Evolutionary conservation across 108 stramenopile genomes (phyloP).

Genomic region (Pseudonitzschia pungens): DNA sequence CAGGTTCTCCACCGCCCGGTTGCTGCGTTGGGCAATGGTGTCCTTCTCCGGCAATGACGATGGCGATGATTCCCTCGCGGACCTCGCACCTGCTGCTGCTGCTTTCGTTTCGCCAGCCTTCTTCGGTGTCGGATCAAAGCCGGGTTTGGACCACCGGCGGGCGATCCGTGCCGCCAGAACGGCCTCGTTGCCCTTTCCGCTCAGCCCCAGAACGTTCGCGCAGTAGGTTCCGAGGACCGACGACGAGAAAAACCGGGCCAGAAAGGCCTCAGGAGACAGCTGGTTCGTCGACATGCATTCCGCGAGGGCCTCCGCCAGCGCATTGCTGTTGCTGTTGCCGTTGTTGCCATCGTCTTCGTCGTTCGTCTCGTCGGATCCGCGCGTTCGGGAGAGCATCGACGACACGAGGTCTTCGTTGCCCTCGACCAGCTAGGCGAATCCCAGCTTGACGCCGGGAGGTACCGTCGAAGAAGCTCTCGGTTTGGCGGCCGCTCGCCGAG

Average conservation of each 20-base stretch:
- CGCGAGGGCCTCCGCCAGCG: neutral
- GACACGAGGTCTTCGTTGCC: neutral
- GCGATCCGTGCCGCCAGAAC: neutral
- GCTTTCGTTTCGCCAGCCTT: too few relatives aligned
- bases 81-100: too few relatives aligned
- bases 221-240: neutral
- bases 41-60: too few relatives aligned
- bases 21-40: too few relatives aligned
- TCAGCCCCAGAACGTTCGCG: neutral
- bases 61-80: too few relatives aligned
- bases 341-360: neutral
- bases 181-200: slow-evolving; percentile 1
- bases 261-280: neutral
- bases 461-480: neutral
- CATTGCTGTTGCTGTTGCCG: neutral
- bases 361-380: neutral
- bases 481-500: neutral
- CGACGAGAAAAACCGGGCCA: neutral
- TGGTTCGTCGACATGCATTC: neutral
- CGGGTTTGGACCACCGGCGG: neutral
- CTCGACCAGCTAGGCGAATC: neutral
- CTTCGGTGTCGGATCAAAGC: neutral
- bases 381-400: neutral
- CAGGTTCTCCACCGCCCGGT: too few relatives aligned
- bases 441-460: neutral